Evolutionary conservation across 2,329 filamentous ascomycete species (phyloP).

Genomic region (Blumeriella jaapii): DNA sequence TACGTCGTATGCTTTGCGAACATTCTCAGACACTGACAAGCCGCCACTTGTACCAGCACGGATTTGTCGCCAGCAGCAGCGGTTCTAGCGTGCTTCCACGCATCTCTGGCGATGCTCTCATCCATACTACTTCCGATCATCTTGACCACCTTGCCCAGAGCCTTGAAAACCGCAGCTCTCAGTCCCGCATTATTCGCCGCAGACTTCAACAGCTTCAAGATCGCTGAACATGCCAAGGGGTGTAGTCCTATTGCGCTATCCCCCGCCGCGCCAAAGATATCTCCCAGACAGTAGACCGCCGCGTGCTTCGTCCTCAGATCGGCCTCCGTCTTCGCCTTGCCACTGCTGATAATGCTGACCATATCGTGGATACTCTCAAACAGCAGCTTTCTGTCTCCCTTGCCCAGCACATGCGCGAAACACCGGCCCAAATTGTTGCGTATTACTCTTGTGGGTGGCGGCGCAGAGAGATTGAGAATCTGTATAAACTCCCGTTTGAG

Average conservation of each 20-base stretch:
- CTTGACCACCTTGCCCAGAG: slow-evolving; percentile 62
- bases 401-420: slow-evolving; percentile 69
- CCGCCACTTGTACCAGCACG: slow-evolving; percentile 63
- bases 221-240: slow-evolving; percentile 56
- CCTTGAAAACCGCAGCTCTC: slow-evolving; percentile 64
- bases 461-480: slow-evolving; percentile 71
- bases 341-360: slow-evolving; percentile 55
- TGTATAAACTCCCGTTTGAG: slow-evolving; percentile 92
- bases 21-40: slow-evolving; percentile 67
- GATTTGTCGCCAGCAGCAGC: slow-evolving; percentile 72
- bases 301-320: slow-evolving; percentile 76
- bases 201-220: slow-evolving; percentile 71
- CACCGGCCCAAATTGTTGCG: slow-evolving; percentile 81
- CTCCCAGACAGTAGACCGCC: slow-evolving; percentile 74
- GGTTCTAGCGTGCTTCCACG: slow-evolving; percentile 84
- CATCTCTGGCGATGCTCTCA: slow-evolving; percentile 72
- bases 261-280: slow-evolving; percentile 82
- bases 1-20: slow-evolving; percentile 63
- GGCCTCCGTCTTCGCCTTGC: slow-evolving; percentile 64
- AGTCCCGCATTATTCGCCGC: slow-evolving; percentile 72
- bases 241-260: slow-evolving; percentile 85
- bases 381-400: slow-evolving; percentile 80
- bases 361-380: slow-evolving; percentile 94
- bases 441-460: slow-evolving; percentile 76
- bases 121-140: slow-evolving; percentile 72